Base-by-base conservation (phyloP, 2,329 filamentous ascomycete species). In the Tympanopsis confertula region DNA sequence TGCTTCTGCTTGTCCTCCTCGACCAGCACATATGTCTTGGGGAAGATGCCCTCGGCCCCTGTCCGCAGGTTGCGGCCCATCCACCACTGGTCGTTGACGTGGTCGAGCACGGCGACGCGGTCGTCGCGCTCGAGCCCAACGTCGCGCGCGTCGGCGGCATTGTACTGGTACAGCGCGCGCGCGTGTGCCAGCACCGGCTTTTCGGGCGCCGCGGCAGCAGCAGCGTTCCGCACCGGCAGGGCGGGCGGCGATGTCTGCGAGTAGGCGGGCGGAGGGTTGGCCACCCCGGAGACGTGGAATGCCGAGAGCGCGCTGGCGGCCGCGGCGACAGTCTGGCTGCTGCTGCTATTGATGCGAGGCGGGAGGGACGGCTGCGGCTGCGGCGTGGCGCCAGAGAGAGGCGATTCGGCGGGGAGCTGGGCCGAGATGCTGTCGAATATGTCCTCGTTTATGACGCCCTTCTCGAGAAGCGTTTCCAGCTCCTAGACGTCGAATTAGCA, bases 71-170 rank as follows among this genome's bases (percentile, higher is more conserved):
- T 94, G 49, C 74, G 76, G 47, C 89, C 89, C 69, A 86, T 81
- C 86, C 87, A 95, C 89, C 89, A 96, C 61, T 96, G 88, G 44
- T 80, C 77, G 61, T 96, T 96, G 82, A 94, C 91, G 66, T 94
- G 88, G 62, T 94, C 86, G 46, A 78, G 74, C 17, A 96, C 83
- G 41, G 76, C 72, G 48, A 96, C 69, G 45, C 71, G 69, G 62
- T 96, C 89, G 53, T 88, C 82, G 43, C 82, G 78, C 53, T 86
- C 76, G 42, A 96, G 76, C 2, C 74, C 76, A 44, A 94, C 69
- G 56, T 96, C 89, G 42, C 86, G 86, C 3, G 78, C 71, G 55
- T 94, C 88, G 29, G 81, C 57, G 5, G 81, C 84, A 22, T 69
- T 71, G 66, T 95, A 96, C 44, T 74, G 72, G 66, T 94, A 96